Conservation (phyloP, 306 rosid genomes). For the Malus orientalis region DNA sequence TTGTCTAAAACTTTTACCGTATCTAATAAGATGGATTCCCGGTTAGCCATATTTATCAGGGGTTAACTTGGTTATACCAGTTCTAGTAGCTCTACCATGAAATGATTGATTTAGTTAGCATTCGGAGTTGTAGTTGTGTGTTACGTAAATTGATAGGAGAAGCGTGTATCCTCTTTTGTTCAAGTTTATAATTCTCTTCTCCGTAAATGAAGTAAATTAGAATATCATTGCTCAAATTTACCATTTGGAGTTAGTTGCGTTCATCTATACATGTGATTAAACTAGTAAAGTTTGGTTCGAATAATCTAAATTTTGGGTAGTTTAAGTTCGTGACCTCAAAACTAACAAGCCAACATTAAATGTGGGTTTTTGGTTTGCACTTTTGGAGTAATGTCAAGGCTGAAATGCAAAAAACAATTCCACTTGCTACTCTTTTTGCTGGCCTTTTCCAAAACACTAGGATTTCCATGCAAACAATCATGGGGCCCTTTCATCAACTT, state of each 20-base stretch:
- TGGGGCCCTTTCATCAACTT: constrained; percentile 60
- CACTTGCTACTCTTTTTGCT: constrained; percentile 72
- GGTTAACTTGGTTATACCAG: background rate
- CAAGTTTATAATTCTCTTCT: too few species aligned
- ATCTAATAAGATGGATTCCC: background rate
- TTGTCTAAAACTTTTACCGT: background rate
- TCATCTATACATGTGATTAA: constrained; percentile 15
- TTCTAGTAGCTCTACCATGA: background rate
- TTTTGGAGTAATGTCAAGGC: constrained; percentile 28
- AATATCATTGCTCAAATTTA: background rate
- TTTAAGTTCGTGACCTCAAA: constrained; percentile 29
- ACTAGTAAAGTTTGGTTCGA: constrained; percentile 26
- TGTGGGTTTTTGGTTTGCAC: constrained; percentile 26
- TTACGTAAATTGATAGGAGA: too few species aligned
- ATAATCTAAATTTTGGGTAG: constrained; percentile 1
- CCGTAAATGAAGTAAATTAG: too few species aligned
- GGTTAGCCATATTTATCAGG: background rate
- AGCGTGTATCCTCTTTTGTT: too few species aligned
- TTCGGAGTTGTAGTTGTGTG: background rate
- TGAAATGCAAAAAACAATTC: constrained; percentile 49
- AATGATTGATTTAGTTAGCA: constrained; percentile 12
- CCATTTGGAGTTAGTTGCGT: background rate
- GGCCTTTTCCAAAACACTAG: constrained; percentile 50
- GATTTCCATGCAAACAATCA: constrained; percentile 31
- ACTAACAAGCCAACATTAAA: constrained; percentile 33